Percentiles rank a stretch among this genome's conserved stretches.
These are phyloP conservation scores for Trichoderma virens DNA, from an alignment of 495 filamentous ascomycete genomes.

Conservation along the genomic window DNA sequence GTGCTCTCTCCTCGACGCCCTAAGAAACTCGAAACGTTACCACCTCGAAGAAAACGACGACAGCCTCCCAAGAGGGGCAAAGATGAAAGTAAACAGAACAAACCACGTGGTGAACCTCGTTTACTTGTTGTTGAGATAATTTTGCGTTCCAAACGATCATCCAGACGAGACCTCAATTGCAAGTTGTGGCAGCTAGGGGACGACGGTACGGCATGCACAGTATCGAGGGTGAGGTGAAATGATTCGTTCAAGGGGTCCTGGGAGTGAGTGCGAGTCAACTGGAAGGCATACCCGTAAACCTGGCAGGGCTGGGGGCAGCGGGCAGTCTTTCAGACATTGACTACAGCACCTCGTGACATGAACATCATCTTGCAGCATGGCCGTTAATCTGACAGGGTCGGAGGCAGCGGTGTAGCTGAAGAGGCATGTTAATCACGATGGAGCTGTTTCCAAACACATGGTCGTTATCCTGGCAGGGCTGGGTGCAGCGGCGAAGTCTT, in stretches of 20 bases:
- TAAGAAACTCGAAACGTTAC: not conserved
- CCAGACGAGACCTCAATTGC: not conserved
- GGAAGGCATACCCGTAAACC: not conserved
- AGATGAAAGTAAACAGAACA: too few species aligned
- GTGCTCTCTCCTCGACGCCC: too few species aligned
- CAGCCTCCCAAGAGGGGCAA: not conserved
- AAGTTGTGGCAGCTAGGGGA: not conserved
- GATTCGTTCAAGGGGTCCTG: not conserved
- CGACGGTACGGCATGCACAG: not conserved
- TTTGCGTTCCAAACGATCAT: not conserved
- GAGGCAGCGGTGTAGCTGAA: not conserved
- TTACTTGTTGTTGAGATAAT: too few species aligned
- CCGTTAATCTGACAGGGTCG: conserved; percentile 1
- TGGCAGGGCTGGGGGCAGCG: not conserved
- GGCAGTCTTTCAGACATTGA: not conserved
- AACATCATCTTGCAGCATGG: not conserved
- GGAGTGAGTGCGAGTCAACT: not conserved
- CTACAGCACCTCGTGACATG: not conserved
- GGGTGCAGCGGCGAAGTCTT: not conserved
- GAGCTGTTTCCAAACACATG: not conserved
- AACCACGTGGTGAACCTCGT: too few species aligned
- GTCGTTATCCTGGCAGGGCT: conserved; percentile 6
- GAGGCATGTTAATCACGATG: not conserved
- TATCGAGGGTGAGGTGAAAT: not conserved
- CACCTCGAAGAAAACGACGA: not conserved